Conservation (phyloP, 192 early-diverging fungal species). For the Coemansia sp. region DNA sequence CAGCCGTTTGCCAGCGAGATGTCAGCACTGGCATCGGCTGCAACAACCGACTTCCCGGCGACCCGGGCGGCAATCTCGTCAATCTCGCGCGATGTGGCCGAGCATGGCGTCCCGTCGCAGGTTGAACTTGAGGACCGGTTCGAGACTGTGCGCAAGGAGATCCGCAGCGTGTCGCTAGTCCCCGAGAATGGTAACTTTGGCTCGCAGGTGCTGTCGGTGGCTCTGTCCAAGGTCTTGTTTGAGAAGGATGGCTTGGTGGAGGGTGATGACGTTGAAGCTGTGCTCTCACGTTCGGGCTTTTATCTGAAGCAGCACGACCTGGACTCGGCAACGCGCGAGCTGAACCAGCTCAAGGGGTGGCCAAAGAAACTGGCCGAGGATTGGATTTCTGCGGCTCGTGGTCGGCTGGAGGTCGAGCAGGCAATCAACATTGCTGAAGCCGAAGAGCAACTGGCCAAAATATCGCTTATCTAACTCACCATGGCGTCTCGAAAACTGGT, state of each 20-base stretch:
- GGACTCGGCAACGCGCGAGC: slow-evolving; percentile 82
- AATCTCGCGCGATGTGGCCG: slow-evolving; percentile 58
- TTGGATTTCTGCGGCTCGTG: slow-evolving; percentile 81
- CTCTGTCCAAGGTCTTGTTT: slow-evolving; percentile 77
- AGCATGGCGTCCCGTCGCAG: slow-evolving; percentile 65
- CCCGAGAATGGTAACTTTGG: slow-evolving; percentile 85
- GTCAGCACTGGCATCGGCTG: slow-evolving; percentile 59
- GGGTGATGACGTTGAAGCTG: slow-evolving; percentile 83
- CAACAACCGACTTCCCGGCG: slow-evolving; percentile 52
- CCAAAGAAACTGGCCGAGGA: slow-evolving; percentile 78
- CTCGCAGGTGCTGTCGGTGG: slow-evolving; percentile 70
- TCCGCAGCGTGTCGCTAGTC: slow-evolving; percentile 78
- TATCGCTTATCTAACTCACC: slow-evolving; percentile 25
- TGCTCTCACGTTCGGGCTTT: slow-evolving; percentile 74
- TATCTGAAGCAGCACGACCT: slow-evolving; percentile 77
- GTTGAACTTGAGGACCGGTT: slow-evolving; percentile 71
- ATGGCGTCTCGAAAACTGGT: too few species aligned
- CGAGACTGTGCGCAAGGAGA: slow-evolving; percentile 62
- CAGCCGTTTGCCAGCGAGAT: slow-evolving; percentile 75
- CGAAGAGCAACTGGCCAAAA: slow-evolving; percentile 49
- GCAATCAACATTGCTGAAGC: slow-evolving; percentile 71
- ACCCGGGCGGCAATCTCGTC: slow-evolving; percentile 63
- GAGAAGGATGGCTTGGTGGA: slow-evolving; percentile 80
- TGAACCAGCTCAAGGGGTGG: slow-evolving; percentile 94
- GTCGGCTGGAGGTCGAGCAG: slow-evolving; percentile 85